phyloP scores from a whole-genome alignment of 768 basidiomycete species.

The Mycena albidolilacea region DNA sequence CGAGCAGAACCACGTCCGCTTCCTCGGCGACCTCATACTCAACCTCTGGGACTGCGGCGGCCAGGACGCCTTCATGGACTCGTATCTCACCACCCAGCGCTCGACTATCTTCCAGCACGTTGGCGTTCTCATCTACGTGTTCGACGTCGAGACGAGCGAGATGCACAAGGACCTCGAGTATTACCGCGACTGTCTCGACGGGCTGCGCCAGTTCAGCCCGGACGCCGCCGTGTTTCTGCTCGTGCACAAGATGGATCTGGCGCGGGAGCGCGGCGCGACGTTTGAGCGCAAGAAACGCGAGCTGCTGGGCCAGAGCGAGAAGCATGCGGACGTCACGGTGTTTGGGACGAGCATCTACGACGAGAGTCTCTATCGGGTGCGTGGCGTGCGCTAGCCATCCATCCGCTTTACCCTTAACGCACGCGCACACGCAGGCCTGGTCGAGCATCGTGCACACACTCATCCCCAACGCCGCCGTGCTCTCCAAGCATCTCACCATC shows the following conservation, averaged over 20 bases:
- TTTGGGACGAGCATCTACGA: slow-evolving; percentile 98
- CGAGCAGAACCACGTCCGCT: slow-evolving; percentile 97
- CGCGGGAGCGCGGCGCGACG: slow-evolving; percentile 68
- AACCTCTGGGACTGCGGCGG: slow-evolving; percentile 99
- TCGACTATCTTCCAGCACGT: slow-evolving; percentile 97
- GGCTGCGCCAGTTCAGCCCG: slow-evolving; percentile 82
- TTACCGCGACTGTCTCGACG: slow-evolving; percentile 92
- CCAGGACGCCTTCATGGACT: slow-evolving; percentile 98
- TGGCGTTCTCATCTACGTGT: slow-evolving; percentile 98
- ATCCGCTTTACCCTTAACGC: slow-evolving; percentile 10
- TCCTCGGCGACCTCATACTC: slow-evolving; percentile 95
- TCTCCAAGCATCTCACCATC: slow-evolving; percentile 88
- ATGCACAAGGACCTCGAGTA: slow-evolving; percentile 91
- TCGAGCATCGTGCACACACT: slow-evolving; percentile 97
- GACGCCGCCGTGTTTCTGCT: slow-evolving; percentile 91
- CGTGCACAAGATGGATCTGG: slow-evolving; percentile 98
- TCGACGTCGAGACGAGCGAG: slow-evolving; percentile 92
- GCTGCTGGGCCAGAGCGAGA: slow-evolving; percentile 77
- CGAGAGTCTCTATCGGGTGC: slow-evolving; percentile 94
- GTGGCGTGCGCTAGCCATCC: slow-evolving; percentile 25
- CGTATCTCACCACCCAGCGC: slow-evolving; percentile 92
- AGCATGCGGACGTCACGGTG: slow-evolving; percentile 66
- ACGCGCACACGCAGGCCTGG: slow-evolving; percentile 81
- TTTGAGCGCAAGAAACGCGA: slow-evolving; percentile 85
- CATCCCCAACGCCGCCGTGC: slow-evolving; percentile 94